Evolutionary conservation across 345 rosid species (phyloP).

Genomic region (Trapa bicornis): DNA sequence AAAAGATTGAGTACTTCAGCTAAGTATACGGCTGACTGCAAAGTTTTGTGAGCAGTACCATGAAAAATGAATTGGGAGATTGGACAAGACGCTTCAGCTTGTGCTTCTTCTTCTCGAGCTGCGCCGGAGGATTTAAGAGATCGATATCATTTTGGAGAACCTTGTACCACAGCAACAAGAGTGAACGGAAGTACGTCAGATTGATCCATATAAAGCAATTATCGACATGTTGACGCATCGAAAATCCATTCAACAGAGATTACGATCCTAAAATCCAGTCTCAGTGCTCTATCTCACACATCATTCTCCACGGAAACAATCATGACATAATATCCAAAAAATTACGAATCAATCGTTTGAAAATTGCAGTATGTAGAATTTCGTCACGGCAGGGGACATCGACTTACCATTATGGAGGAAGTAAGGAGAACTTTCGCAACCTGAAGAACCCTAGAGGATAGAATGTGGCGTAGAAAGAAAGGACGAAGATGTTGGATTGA

Average conservation of each 20-base stretch:
- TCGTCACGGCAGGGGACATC: neutral
- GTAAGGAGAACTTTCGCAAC: neutral
- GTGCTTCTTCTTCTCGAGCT: constrained; percentile 76
- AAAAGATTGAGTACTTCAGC: too few species aligned
- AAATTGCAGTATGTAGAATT: neutral
- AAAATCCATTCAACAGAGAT: neutral
- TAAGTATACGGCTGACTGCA: too few species aligned
- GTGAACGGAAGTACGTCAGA: neutral
- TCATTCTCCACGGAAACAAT: neutral
- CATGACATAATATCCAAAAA: neutral
- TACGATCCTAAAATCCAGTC: neutral
- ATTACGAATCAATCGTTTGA: neutral
- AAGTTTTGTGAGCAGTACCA: constrained; percentile 17
- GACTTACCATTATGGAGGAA: constrained; percentile 3
- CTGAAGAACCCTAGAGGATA: constrained; percentile 1
- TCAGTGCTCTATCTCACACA: neutral
- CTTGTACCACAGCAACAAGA: constrained; percentile 3
- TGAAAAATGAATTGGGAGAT: constrained; percentile 62
- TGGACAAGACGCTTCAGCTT: constrained; percentile 76
- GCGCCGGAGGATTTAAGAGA: constrained; percentile 59
- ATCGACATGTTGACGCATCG: neutral
- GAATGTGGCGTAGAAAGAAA: neutral
- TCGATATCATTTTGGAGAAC: constrained; percentile 67
- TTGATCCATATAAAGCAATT: neutral
- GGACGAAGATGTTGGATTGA: too few species aligned